phyloP scores from a whole-genome alignment of 2,329 filamentous ascomycete genomes.

The Aspergillus costaricaensis region DNA sequence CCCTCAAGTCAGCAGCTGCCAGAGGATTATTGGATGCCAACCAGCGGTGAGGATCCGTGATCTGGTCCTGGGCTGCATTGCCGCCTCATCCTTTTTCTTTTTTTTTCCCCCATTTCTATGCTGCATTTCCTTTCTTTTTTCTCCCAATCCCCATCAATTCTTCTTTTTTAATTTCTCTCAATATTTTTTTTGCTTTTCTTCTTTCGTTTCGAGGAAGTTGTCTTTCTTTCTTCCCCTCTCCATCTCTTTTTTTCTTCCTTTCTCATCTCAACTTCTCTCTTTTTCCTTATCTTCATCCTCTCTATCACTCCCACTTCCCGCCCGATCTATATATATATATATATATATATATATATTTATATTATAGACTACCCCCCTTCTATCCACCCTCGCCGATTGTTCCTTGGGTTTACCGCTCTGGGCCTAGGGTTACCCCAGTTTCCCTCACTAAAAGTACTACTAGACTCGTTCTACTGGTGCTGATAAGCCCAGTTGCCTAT shows the following conservation, averaged over 20 bases:
- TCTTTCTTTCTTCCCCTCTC: slow-evolving; percentile 4
- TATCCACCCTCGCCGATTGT: not conserved
- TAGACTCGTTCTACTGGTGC: not conserved
- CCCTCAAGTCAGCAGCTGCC: not conserved
- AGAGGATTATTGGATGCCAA: slow-evolving; percentile 6
- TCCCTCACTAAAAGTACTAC: not conserved
- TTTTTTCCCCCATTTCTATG: not conserved
- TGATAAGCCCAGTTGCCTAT: slow-evolving; percentile 14
- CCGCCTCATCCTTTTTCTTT: slow-evolving; percentile 22
- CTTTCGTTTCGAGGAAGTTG: not conserved
- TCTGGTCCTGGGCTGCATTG: slow-evolving; percentile 22
- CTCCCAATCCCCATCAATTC: not conserved
- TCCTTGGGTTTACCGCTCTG: slow-evolving; percentile 17
- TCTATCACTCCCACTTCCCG: slow-evolving; percentile 6
- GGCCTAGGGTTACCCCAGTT: slow-evolving; percentile 9
- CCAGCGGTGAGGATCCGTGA: slow-evolving; percentile 24
- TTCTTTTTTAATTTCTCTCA: slow-evolving; percentile 10
- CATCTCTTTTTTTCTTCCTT: slow-evolving; percentile 12
- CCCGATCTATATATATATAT: not conserved
- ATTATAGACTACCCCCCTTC: not conserved
- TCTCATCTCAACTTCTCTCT: slow-evolving; percentile 9
- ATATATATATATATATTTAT: not conserved
- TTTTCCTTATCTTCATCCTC: slow-evolving; percentile 11
- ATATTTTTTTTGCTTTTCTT: not conserved
- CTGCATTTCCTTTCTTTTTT: slow-evolving; percentile 18